A percentile compares a stretch with the other conserved stretches of the same genome.
These are phyloP conservation scores for Coemansia sp. DNA, from an alignment of 192 early-diverging fungal species.

Conservation along the genomic window DNA sequence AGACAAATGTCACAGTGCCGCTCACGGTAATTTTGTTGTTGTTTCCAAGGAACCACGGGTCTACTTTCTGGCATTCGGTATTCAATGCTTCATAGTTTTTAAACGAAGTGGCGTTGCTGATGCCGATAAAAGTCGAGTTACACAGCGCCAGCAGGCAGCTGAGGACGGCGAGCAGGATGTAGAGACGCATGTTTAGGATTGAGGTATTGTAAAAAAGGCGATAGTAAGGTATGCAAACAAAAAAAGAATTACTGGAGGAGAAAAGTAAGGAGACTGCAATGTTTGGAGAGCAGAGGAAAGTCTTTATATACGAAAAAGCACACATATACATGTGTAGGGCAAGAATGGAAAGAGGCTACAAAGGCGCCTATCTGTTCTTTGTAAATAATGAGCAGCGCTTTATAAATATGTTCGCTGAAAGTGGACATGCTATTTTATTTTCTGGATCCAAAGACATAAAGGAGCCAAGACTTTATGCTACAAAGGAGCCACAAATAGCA, in stretches of 20 bases:
- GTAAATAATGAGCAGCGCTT: too few relatives aligned
- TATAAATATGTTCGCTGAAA: too few relatives aligned
- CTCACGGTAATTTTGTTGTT: not conserved
- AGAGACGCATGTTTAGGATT: not conserved
- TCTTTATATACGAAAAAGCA: too few relatives aligned
- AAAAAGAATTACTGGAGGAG: not conserved
- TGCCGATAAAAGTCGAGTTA: not conserved
- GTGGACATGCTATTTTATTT: too few relatives aligned
- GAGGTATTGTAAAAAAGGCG: not conserved
- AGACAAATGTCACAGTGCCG: not conserved
- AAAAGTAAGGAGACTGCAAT: not conserved
- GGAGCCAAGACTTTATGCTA: too few relatives aligned
- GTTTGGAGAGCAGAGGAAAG: too few relatives aligned
- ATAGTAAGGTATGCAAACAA: not conserved
- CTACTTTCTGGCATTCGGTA: not conserved
- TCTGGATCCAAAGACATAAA: too few relatives aligned
- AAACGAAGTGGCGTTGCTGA: not conserved
- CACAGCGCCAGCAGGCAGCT: slow-evolving; percentile 12
- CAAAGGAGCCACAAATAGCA: too few relatives aligned
- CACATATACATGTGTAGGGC: not conserved
- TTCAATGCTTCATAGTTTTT: not conserved
- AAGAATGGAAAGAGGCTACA: not conserved
- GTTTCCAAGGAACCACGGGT: not conserved
- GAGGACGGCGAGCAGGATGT: not conserved
- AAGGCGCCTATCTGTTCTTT: too few relatives aligned